Evolutionary conservation across 805 yeast genomes (phyloP), one percentile per base, ranked within the genome.

Genomic region (Wickerhamiella siamensis): DNA sequence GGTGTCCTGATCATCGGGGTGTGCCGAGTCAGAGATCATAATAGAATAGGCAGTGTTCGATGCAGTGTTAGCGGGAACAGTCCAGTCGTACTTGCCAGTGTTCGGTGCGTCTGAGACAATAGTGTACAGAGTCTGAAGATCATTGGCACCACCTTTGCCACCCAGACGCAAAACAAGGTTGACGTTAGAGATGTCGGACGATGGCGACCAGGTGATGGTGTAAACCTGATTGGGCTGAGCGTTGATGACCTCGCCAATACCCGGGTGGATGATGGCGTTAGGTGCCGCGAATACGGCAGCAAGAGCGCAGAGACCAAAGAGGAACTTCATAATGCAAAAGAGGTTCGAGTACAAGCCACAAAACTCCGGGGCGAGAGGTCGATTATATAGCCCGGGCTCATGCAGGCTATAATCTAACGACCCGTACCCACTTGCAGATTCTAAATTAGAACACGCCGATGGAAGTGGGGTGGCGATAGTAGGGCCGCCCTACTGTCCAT

Each of bases 1-100:
- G 47, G 47, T 55, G 51, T 55, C 55, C 31, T 43, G 31, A 16
- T 42, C 43, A 10, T 31, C 22, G 4, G 45, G 35, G 43, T 54
- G 42, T 29, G 35, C 39, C 4, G 52, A 38, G 37, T 50, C 49
- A 38, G 42, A 47, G 34, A 58, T 54, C 47, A 43, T 49, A 33
- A 57, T 44, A 14, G 55, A 35, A 46, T 54, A 50, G 15, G 47
- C 55, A n/a, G 55, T 45, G 40, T 46, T 43, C 21, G 56, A 38
- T 17, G 26, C 37, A 10, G 41, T 33, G 15, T 36, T 21, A 32
- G 39, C 41, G 20, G 59, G 55, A 19, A 55, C 47, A 5, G 43
- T 38, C 64, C 64, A 60, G 16, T 42, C 27, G 40, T 47, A 52
- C 16, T 43, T 12, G 15, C 64, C 62, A 26, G 50, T 37, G 55